Percentiles rank a stretch among this genome's conserved stretches.
Conservation (phyloP, 2,329 filamentous ascomycete genomes). For the Clarireedia hainanense region DNA sequence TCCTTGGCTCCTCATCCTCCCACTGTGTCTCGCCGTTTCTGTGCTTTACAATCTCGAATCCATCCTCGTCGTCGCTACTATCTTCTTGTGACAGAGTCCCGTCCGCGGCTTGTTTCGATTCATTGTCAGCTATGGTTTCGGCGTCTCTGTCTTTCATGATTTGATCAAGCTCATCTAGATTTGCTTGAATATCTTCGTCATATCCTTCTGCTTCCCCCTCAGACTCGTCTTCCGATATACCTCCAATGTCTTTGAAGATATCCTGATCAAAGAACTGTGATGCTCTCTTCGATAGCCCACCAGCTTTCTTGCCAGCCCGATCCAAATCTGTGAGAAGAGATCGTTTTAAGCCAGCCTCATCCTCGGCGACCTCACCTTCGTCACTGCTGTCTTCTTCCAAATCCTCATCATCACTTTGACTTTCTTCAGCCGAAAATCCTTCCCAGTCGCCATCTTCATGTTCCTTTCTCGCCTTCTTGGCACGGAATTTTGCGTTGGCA, state of each 20-base stretch:
- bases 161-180: slow-evolving; percentile 26
- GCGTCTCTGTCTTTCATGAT: slow-evolving; percentile 21
- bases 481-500: slow-evolving; percentile 77
- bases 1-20: slow-evolving; percentile 57
- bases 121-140: slow-evolving; percentile 27
- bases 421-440: slow-evolving; percentile 65
- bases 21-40: slow-evolving; percentile 45
- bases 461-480: slow-evolving; percentile 79
- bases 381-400: slow-evolving; percentile 56
- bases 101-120: slow-evolving; percentile 21
- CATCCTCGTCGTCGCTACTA: slow-evolving; percentile 34
- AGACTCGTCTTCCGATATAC: slow-evolving; percentile 49
- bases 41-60: slow-evolving; percentile 56
- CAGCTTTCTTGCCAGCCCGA: slow-evolving; percentile 39
- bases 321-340: slow-evolving; percentile 56
- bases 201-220: slow-evolving; percentile 35
- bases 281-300: slow-evolving; percentile 74
- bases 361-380: slow-evolving; percentile 45
- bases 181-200: slow-evolving; percentile 34
- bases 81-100: slow-evolving; percentile 14
- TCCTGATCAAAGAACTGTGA: slow-evolving; percentile 90
- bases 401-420: slow-evolving; percentile 48
- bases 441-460: slow-evolving; percentile 87
- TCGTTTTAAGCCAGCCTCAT: slow-evolving; percentile 36
- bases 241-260: slow-evolving; percentile 79